Conservation (phyloP, 768 basidiomycete species). For the Lenzites betulinus region DNA sequence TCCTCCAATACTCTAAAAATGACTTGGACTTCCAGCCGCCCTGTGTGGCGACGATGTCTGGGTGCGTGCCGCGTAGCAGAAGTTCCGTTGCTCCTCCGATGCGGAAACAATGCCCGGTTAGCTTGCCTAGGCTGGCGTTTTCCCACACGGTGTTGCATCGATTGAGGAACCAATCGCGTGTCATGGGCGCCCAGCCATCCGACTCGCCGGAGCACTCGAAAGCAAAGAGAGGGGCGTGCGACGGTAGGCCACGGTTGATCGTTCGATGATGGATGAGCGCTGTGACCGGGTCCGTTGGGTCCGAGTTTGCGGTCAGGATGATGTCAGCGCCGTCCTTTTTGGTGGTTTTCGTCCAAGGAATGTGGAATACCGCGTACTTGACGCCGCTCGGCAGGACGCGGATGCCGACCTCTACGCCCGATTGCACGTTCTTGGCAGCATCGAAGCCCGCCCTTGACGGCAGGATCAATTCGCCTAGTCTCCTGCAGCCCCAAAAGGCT, state of each 20-base stretch:
- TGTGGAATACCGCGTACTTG: constrained; percentile 27
- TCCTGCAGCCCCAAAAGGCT: constrained; percentile 39
- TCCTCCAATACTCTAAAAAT: constrained; percentile 30
- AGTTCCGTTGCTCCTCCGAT: constrained; percentile 29
- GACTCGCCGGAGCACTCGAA: not conserved
- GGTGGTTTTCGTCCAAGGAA: constrained; percentile 42
- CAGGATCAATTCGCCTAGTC: constrained; percentile 17
- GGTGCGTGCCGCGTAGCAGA: constrained; percentile 20
- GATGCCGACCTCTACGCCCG: not conserved
- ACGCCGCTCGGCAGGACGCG: not conserved
- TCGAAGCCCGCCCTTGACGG: constrained; percentile 1
- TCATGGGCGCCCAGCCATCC: constrained; percentile 6
- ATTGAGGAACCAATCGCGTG: constrained; percentile 10
- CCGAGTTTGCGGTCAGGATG: constrained; percentile 25
- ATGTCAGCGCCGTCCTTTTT: constrained; percentile 29
- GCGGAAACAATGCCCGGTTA: constrained; percentile 26
- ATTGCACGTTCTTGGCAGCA: not conserved
- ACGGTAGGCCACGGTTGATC: not conserved
- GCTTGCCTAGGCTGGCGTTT: not conserved
- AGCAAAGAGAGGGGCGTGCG: not conserved
- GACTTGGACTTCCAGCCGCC: constrained; percentile 28
- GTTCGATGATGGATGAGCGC: constrained; percentile 32
- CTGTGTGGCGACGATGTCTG: constrained; percentile 22
- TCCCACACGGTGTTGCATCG: constrained; percentile 20
- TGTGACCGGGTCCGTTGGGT: constrained; percentile 17